Conservation (phyloP, 2,329 filamentous ascomycete genomes). For the Chrysoporthe austroafricana region DNA sequence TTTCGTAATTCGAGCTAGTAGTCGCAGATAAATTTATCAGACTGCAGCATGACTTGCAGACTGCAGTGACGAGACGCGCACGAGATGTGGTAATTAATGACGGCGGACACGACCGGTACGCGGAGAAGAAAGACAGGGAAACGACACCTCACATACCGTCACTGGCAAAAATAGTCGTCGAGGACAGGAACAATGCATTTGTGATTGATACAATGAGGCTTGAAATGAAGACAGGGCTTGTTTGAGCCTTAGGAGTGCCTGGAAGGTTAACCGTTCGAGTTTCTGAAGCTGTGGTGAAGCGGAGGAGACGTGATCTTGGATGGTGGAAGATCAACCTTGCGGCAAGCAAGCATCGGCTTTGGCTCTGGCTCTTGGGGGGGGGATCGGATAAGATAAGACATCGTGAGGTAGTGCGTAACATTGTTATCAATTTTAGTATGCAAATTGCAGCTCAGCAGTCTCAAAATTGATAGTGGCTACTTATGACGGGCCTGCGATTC, state of each 20-base stretch:
- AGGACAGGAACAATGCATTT: constrained; percentile 13
- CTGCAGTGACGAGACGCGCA: neutral
- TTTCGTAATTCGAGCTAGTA: neutral
- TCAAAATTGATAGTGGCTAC: constrained; percentile 7
- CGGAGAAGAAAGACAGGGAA: neutral
- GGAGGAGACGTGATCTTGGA: constrained; percentile 7
- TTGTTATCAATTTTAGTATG: neutral
- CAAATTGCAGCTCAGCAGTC: neutral
- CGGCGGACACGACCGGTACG: neutral
- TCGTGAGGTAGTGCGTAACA: neutral
- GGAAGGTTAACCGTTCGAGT: neutral
- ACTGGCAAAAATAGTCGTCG: constrained; percentile 1
- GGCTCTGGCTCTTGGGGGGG: constrained; percentile 1
- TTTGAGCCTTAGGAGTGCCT: neutral
- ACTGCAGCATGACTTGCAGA: too few species aligned
- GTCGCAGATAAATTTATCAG: neutral
- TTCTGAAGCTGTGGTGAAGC: constrained; percentile 4
- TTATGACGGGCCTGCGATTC: neutral
- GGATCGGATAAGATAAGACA: constrained; percentile 11
- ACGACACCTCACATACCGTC: constrained; percentile 7
- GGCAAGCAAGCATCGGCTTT: constrained; percentile 16
- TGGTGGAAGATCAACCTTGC: constrained; percentile 4
- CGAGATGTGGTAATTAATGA: neutral
- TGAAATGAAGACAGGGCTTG: neutral
- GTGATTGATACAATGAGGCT: neutral